Percentiles rank a stretch among this genome's conserved stretches.
These are phyloP conservation scores for Acanthamoeba royreba DNA, from an alignment of 208 protist species.

Conservation along the genomic window DNA sequence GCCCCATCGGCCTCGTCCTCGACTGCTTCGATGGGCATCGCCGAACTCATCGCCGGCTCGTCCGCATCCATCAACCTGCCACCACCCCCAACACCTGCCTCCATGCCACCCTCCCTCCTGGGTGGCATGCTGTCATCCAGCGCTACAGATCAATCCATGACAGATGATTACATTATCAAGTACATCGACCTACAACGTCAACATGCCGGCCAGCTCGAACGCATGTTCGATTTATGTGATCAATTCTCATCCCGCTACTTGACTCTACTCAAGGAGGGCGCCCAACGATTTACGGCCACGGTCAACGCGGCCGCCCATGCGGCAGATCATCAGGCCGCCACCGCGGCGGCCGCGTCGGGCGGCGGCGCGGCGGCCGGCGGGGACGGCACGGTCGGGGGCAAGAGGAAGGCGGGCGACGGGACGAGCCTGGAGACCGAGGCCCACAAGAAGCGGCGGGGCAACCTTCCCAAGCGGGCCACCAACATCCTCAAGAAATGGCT, in stretches of 20 bases:
- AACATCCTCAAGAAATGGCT: conserved; percentile 41
- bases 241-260: conserved; percentile 20
- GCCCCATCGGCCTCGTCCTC: background rate
- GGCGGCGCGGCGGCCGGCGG: too few relatives aligned
- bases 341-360: too few relatives aligned
- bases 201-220: background rate
- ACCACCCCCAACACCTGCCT: too few relatives aligned
- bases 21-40: too few relatives aligned
- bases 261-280: background rate
- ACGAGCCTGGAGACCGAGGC: background rate
- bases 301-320: background rate
- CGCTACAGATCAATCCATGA: background rate
- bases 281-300: background rate
- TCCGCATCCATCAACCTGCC: too few relatives aligned
- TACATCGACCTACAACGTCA: background rate
- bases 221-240: background rate
- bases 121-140: too few relatives aligned
- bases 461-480: conserved; percentile 32
- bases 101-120: too few relatives aligned
- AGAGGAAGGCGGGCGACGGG: background rate
- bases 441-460: conserved; percentile 25
- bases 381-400: too few relatives aligned
- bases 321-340: too few relatives aligned
- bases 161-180: background rate
- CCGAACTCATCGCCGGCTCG: background rate